Evolutionary conservation across 2,329 filamentous ascomycete genomes (phyloP).

Genomic region (Phialophora macrospora): DNA sequence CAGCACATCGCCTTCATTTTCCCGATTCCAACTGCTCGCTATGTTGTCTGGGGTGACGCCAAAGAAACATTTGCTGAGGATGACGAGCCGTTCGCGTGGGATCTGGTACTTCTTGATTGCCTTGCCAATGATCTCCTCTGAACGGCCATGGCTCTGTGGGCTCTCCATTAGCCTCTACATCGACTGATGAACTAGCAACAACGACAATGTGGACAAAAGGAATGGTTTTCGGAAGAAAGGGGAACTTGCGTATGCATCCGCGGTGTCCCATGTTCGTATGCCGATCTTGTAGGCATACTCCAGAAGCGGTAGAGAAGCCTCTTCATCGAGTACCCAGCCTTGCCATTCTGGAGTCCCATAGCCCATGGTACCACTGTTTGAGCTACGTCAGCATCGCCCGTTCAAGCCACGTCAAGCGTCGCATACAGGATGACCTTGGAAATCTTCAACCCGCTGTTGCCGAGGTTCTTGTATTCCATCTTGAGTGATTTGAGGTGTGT

Average conservation of each 20-base stretch:
- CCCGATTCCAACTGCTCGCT: conserved; percentile 42
- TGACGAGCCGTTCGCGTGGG: conserved; percentile 61
- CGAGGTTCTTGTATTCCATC: conserved; percentile 52
- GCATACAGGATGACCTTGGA: conserved; percentile 37
- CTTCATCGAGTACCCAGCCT: conserved; percentile 38
- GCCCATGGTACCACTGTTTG: conserved; percentile 49
- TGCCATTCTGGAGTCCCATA: conserved; percentile 46
- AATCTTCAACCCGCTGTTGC: conserved; percentile 39
- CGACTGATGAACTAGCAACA: neutral
- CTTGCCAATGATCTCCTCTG: conserved; percentile 54
- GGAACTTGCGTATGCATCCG: conserved; percentile 41
- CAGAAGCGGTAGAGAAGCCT: conserved; percentile 37
- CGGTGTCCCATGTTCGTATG: conserved; percentile 42
- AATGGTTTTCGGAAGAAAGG: neutral
- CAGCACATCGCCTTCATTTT: conserved; percentile 41
- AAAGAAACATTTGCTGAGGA: conserved; percentile 62
- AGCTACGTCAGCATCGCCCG: conserved; percentile 1
- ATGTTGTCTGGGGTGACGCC: conserved; percentile 43
- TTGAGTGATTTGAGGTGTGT: conserved; percentile 38
- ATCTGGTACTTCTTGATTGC: conserved; percentile 65
- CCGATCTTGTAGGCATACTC: conserved; percentile 41
- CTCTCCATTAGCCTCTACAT: neutral
- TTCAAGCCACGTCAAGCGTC: neutral
- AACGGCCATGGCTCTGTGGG: conserved; percentile 26
- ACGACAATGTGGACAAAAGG: neutral